These are phyloP conservation scores for Phytophthora sansomeana DNA, from an alignment of 352 stramenopile genomes.

Conservation along the genomic window DNA sequence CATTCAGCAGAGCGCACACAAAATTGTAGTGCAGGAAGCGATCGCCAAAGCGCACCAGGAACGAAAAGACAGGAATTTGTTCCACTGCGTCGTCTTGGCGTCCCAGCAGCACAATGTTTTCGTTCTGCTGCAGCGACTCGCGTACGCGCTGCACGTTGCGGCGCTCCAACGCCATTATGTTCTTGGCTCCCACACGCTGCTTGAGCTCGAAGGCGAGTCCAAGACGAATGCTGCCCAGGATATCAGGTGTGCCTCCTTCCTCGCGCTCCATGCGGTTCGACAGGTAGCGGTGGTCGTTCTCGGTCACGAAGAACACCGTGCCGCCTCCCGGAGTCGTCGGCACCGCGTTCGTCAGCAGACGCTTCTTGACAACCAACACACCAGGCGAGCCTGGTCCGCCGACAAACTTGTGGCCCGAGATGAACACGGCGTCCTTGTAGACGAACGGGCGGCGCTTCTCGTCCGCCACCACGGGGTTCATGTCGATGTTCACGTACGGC, in stretches of 20 bases:
- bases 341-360: constrained; percentile 67
- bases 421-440: constrained; percentile 96
- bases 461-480: constrained; percentile 92
- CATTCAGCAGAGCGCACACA: constrained; percentile 97
- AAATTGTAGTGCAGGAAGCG: constrained; percentile 99
- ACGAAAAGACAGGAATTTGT: constrained; percentile 95
- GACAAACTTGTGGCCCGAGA: constrained; percentile 97
- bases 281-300: constrained; percentile 72
- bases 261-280: constrained; percentile 91
- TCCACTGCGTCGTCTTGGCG: constrained; percentile 43
- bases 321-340: constrained; percentile 64
- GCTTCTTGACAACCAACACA: constrained; percentile 97
- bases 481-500: constrained; percentile 94
- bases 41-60: constrained; percentile 90
- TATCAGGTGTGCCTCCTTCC: constrained; percentile 97
- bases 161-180: constrained; percentile 68
- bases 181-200: constrained; percentile 57
- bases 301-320: constrained; percentile 72
- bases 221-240: constrained; percentile 93
- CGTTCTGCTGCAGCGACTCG: constrained; percentile 54
- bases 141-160: constrained; percentile 51
- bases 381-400: constrained; percentile 93
- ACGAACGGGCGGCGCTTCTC: constrained; percentile 40
- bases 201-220: constrained; percentile 96
- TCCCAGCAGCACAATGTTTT: constrained; percentile 90